These are phyloP conservation scores for Mycena olivaceomarginata DNA, from an alignment of 768 basidiomycete species.

Conservation along the genomic window DNA sequence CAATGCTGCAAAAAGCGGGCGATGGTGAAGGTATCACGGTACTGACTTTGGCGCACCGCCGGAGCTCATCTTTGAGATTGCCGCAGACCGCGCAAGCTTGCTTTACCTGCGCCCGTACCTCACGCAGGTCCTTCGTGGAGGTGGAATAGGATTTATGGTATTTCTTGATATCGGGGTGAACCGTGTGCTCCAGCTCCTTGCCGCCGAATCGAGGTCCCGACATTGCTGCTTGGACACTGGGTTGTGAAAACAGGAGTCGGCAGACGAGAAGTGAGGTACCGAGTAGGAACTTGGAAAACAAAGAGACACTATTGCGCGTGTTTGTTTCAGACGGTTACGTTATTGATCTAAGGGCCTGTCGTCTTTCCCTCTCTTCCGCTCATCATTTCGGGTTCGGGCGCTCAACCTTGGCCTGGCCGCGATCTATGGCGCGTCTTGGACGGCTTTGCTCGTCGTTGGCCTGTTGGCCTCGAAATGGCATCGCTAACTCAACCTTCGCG, in stretches of 20 bases:
- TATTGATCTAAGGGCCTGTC: too few relatives aligned
- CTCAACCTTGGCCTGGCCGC: too few relatives aligned
- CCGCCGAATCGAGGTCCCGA: slow-evolving; percentile 21
- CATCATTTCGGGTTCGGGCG: too few relatives aligned
- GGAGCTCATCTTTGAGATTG: slow-evolving; percentile 10
- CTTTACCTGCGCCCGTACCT: slow-evolving; percentile 24
- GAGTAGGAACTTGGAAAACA: too few relatives aligned
- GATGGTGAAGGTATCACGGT: slow-evolving; percentile 18
- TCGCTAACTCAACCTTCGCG: too few relatives aligned
- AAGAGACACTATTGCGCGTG: too few relatives aligned
- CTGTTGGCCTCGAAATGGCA: too few relatives aligned
- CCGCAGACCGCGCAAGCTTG: slow-evolving; percentile 36
- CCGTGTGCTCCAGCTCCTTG: slow-evolving; percentile 25
- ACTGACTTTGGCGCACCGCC: slow-evolving; percentile 37
- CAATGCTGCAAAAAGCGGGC: slow-evolving; percentile 22
- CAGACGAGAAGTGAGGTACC: too few relatives aligned
- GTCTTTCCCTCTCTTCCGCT: too few relatives aligned
- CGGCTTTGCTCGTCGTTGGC: too few relatives aligned
- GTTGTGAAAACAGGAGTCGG: slow-evolving; percentile 32
- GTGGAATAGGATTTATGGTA: slow-evolving; percentile 39
- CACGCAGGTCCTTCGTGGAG: slow-evolving; percentile 35
- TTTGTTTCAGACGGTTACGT: too few relatives aligned
- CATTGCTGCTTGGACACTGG: slow-evolving; percentile 27
- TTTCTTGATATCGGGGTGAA: slow-evolving; percentile 39
- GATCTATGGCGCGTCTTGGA: too few relatives aligned